Base-by-base conservation (phyloP, 108 stramenopile species). In the Nitzschia sp. region DNA sequence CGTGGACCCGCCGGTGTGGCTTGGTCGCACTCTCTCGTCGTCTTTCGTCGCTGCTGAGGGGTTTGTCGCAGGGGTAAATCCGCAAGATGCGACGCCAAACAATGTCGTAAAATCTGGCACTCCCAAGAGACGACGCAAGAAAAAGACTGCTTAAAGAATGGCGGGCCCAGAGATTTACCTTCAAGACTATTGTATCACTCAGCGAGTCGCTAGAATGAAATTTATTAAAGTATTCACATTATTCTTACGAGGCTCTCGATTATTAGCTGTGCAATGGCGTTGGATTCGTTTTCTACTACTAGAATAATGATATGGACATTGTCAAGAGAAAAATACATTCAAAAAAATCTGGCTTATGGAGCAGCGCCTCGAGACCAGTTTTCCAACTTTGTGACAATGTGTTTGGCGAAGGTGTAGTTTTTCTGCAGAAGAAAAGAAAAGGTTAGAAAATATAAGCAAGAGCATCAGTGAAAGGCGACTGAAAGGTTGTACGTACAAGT, bases 321-420 rank as follows among this genome's bases (percentile, higher is more conserved):
- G n/a, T n/a, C n/a, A n/a, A n/a, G n/a, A n/a, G n/a, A n/a, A n/a
- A n/a, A n/a, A n/a, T n/a, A n/a, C n/a, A n/a, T n/a, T n/a, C n/a
- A n/a, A n/a, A n/a, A n/a, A n/a, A n/a, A n/a, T n/a, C n/a, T n/a
- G n/a, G 48, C 4, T n/a, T 50, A 50, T 21, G 48, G 48, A 22
- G 48, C 19, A 22, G 19, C 19, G 19, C 17, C 48, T 22, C 48
- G 13, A 5, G 48, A 50, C 48, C 48, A 50, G 21, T 16, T 21
- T 50, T 50, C 64, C 22, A 93, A 72, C 67, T 93, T 93, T 33
- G 87, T 83, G 13, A 93, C 84, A 71, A 93, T 93, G 62, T 93
- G 92, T 46, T 93, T 93, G 2, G 92, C 92, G 63, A 93, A 93
- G 8, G 92, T 90, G 58, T 90, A 93, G 55, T 90, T 88, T 65